phyloP scores from a whole-genome alignment of 768 basidiomycete species.

The Aureoboletus auriporus region DNA sequence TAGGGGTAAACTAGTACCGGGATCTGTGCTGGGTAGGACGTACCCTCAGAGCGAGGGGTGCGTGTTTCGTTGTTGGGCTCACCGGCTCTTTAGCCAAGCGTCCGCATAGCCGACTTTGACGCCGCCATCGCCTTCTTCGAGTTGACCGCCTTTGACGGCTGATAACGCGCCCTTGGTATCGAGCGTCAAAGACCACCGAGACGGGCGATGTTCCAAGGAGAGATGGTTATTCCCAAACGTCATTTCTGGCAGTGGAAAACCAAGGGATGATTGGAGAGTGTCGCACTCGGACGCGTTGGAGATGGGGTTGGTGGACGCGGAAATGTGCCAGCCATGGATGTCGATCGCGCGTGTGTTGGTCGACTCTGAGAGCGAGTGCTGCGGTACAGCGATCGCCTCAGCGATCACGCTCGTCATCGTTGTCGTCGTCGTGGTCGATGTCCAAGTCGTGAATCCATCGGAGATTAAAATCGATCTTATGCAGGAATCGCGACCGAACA shows the following conservation, averaged over 20 bases:
- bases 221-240: constrained; percentile 87
- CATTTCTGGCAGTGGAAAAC: constrained; percentile 93
- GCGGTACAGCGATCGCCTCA: constrained; percentile 45
- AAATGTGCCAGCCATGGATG: constrained; percentile 65
- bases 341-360: constrained; percentile 67
- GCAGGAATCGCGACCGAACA: constrained; percentile 50
- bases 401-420: constrained; percentile 9
- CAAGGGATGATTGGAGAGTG: constrained; percentile 55
- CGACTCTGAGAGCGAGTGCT: constrained; percentile 65
- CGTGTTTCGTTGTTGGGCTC: background rate
- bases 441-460: constrained; percentile 8
- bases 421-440: constrained; percentile 7
- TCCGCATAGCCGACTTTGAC: constrained; percentile 96
- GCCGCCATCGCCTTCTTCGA: constrained; percentile 78
- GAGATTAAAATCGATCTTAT: constrained; percentile 21
- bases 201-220: constrained; percentile 57
- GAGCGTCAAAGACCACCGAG: constrained; percentile 65
- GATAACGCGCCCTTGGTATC: constrained; percentile 63
- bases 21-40: constrained; percentile 53
- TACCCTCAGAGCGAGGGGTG: background rate
- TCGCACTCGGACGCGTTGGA: constrained; percentile 76
- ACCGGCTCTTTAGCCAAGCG: constrained; percentile 91
- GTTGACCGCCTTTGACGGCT: constrained; percentile 71
- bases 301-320: constrained; percentile 71
- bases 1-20: constrained; percentile 60